Percentiles rank a stretch among this genome's conserved stretches.
phyloP scores from a whole-genome alignment of 768 basidiomycete species.

The Rhizopogon salebrosus region DNA sequence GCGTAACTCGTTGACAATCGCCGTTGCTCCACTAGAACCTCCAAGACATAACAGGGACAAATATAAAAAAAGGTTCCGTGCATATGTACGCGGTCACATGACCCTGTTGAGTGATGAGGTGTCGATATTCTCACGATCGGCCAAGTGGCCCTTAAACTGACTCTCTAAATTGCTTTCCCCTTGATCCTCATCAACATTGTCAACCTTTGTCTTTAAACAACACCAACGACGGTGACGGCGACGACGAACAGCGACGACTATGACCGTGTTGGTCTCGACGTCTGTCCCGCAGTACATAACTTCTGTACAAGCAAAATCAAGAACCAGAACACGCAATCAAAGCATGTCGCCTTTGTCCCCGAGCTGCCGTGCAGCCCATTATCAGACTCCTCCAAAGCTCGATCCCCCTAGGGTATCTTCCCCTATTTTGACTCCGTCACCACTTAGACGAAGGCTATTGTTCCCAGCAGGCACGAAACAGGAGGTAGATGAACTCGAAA shows the following conservation, averaged over 20 bases:
- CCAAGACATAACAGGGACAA: background rate
- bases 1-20: too few relatives aligned
- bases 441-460: constrained; percentile 42
- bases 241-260: constrained; percentile 15
- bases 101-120: constrained; percentile 22
- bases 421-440: constrained; percentile 63
- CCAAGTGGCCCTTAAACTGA: constrained; percentile 24
- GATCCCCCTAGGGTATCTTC: constrained; percentile 25
- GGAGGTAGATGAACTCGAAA: constrained; percentile 25
- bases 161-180: constrained; percentile 5
- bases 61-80: constrained; percentile 10
- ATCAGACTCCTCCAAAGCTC: constrained; percentile 31
- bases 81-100: constrained; percentile 27
- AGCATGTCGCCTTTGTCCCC: constrained; percentile 29
- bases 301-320: constrained; percentile 22
- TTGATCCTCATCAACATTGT: background rate
- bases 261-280: constrained; percentile 23
- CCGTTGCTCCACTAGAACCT: background rate
- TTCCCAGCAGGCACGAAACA: constrained; percentile 22
- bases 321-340: constrained; percentile 18
- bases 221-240: constrained; percentile 18
- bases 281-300: constrained; percentile 29
- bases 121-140: constrained; percentile 22
- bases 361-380: constrained; percentile 25
- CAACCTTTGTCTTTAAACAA: constrained; percentile 13